A percentile compares a stretch with the other conserved stretches of the same genome.
phyloP scores from a whole-genome alignment of 1,284 basidiomycete genomes.

The Irpex lacteus region DNA sequence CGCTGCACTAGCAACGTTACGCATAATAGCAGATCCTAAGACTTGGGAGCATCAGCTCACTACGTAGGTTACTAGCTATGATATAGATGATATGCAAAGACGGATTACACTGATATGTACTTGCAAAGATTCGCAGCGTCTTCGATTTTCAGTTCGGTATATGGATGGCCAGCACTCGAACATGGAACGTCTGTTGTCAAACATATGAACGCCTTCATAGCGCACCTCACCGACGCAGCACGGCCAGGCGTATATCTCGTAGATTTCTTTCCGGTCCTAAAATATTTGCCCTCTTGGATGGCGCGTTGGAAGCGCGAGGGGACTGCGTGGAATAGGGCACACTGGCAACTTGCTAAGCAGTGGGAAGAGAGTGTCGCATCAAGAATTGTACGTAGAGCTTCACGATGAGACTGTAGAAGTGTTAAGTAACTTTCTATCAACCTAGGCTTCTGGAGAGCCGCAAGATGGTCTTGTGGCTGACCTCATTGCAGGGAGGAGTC shows the following conservation, averaged over 20 bases:
- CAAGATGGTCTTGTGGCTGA: background rate
- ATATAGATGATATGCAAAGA: background rate
- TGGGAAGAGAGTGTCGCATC: background rate
- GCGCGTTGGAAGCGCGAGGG: conserved; percentile 12
- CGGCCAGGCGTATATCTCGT: background rate
- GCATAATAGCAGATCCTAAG: background rate
- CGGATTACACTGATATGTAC: background rate
- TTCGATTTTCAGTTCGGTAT: background rate
- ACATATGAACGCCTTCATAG: background rate
- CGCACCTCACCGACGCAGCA: background rate
- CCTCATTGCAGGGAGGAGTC: background rate
- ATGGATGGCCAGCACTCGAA: background rate
- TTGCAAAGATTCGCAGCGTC: background rate
- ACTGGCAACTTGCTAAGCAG: conserved; percentile 8
- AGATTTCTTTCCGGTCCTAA: conserved; percentile 3
- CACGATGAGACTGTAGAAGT: background rate
- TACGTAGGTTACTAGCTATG: background rate
- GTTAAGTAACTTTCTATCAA: background rate
- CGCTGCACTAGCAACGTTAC: background rate
- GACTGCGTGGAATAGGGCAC: conserved; percentile 1
- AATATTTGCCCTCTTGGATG: conserved; percentile 7
- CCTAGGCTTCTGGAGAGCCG: background rate
- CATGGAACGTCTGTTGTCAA: background rate
- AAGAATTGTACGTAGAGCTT: background rate
- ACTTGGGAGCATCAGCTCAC: background rate